Evolutionary conservation across 139 green algal genomes (phyloP).

Genomic region (Nannochloris sp.): DNA sequence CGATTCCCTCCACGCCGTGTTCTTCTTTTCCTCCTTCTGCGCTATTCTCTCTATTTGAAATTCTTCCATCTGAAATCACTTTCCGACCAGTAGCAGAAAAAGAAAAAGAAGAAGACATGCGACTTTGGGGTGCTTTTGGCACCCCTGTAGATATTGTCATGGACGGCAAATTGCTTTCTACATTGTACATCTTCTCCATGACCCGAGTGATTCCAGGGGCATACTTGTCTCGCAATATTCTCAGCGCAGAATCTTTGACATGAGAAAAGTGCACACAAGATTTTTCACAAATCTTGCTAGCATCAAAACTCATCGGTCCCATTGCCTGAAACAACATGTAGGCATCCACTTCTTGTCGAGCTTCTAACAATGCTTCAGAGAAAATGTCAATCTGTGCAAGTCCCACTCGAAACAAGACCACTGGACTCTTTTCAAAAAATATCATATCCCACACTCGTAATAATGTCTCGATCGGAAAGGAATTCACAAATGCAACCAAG

Average conservation of each 20-base stretch:
- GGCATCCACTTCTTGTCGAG: constrained; percentile 34
- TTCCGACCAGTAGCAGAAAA: background rate
- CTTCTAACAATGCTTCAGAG: constrained; percentile 41
- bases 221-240: constrained; percentile 27
- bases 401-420: constrained; percentile 62
- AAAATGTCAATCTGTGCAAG: constrained; percentile 71
- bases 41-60: background rate
- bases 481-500: constrained; percentile 81
- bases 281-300: constrained; percentile 37
- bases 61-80: too few relatives aligned
- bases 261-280: constrained; percentile 33
- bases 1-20: background rate
- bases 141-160: background rate
- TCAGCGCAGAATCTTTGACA: constrained; percentile 27
- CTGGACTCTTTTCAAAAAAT: constrained; percentile 54
- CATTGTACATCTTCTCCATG: constrained; percentile 6
- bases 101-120: background rate
- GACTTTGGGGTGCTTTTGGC: background rate
- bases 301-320: constrained; percentile 53
- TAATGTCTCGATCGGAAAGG: constrained; percentile 71
- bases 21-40: background rate
- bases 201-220: constrained; percentile 13
- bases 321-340: constrained; percentile 49
- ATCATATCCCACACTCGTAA: constrained; percentile 78
- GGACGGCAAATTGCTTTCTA: background rate